Percentiles rank a stretch among this genome's conserved stretches.
These are phyloP conservation scores for Fusarium anguioides DNA, from an alignment of 2,329 filamentous ascomycete genomes.

Conservation along the genomic window DNA sequence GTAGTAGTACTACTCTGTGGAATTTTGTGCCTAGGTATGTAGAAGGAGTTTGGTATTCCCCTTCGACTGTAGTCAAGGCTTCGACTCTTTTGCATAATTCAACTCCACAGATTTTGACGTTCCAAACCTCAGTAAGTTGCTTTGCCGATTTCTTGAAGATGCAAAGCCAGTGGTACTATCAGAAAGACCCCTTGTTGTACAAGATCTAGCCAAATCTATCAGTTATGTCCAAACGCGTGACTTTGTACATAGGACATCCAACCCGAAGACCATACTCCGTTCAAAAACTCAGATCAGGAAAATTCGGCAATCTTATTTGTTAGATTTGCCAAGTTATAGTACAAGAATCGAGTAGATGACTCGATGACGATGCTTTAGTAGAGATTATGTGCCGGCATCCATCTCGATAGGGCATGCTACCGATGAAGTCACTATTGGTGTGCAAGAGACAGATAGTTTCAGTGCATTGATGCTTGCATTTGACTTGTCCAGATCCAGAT, in stretches of 20 bases:
- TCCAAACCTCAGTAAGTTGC: background rate
- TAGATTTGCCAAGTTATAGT: constrained; percentile 21
- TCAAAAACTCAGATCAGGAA: constrained; percentile 34
- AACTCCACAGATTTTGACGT: background rate
- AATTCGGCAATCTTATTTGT: constrained; percentile 9
- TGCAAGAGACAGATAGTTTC: constrained; percentile 65
- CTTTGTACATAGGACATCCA: constrained; percentile 61
- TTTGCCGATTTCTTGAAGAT: no score
- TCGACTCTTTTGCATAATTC: background rate
- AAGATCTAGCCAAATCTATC: constrained; percentile 48
- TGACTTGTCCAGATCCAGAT: constrained; percentile 50
- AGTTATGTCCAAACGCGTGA: constrained; percentile 51
- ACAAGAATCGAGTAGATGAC: background rate
- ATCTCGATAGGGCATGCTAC: constrained; percentile 55
- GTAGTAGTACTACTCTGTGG: no score
- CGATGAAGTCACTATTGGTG: constrained; percentile 57
- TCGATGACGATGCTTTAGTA: constrained; percentile 51
- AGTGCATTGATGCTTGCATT: constrained; percentile 63
- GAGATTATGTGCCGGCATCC: constrained; percentile 65
- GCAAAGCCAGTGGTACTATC: no score
- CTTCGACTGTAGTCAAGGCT: background rate
- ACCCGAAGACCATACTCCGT: constrained; percentile 55
- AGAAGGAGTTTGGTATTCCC: no score
- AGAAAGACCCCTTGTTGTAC: background rate
- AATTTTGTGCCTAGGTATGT: no score